Base-by-base conservation (phyloP, 2,329 filamentous ascomycete species). In the Sporothrix curviconia region DNA sequence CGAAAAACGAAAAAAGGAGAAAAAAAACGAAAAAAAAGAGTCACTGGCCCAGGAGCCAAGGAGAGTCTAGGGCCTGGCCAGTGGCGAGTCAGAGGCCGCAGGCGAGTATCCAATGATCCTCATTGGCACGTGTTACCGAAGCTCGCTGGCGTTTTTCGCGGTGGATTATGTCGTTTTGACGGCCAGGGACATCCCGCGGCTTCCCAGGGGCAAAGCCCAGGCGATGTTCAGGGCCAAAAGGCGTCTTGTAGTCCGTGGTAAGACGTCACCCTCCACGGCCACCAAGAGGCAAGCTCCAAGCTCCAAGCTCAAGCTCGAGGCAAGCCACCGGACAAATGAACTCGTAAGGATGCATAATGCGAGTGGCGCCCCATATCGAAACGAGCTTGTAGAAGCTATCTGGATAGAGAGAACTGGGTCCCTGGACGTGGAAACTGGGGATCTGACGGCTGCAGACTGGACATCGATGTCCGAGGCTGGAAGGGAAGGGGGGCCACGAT, bases 121-220 rank as follows among this genome's bases (percentile, higher is more conserved):
- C 14, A 28, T 47, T 57, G 24, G 49, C 56, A 57, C 56, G 56
- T 57, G 56, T 53, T 39, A 53, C 49, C 56, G 49, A 53, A 46
- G 12, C 7, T 46, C n/a, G 39, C 51, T 37, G 28, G 30, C 30
- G 3, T 39, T 14, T 8, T 50, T 6, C 19, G 11, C 30, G 15
- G 9, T 51, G 19, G 22, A 36, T 12, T 19, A n/a, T 34, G 32
- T 39, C 30, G 24, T 22, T 25, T n/a, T 44, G 51, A 44, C 30
- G 39, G 39, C 50, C 39, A 44, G 51, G 51, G 25, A 54, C 51
- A 43, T 32, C 24, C 50, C 37, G 50, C 37, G 50, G 50, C 25
- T 30, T 19, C 37, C 36, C 17, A 43, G 50, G 50, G 37, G 22
- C 9, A 22, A 32, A 42, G 34, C 22, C 47, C n/a, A 22, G 22